phyloP scores from a whole-genome alignment of 2,329 filamentous ascomycete species.

The Colletotrichum musicola region DNA sequence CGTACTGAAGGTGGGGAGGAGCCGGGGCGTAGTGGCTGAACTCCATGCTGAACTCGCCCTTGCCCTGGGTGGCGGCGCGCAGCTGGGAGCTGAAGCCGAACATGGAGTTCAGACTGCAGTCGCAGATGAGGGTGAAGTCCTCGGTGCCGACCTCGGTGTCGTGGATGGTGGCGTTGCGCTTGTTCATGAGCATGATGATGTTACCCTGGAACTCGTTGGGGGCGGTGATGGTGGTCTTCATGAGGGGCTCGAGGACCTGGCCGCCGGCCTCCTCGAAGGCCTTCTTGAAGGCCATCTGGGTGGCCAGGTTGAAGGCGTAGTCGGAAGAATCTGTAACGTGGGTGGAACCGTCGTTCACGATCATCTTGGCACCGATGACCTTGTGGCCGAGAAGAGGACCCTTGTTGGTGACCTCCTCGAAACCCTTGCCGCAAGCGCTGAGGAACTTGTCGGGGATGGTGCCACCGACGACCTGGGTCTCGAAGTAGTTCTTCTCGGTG shows the following conservation, averaged over 20 bases:
- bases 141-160: constrained; percentile 95
- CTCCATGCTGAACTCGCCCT: constrained; percentile 99
- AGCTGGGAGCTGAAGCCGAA: constrained; percentile 96
- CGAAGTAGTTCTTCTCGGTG: constrained; percentile 83
- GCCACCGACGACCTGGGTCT: constrained; percentile 88
- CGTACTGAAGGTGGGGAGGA: constrained; percentile 88
- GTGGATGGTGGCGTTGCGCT: constrained; percentile 93
- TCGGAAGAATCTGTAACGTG: constrained; percentile 99
- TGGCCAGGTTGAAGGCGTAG: constrained; percentile 94
- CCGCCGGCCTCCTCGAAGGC: constrained; percentile 86
- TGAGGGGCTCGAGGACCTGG: constrained; percentile 91
- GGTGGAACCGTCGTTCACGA: constrained; percentile 95
- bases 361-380: constrained; percentile 90
- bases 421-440: constrained; percentile 94
- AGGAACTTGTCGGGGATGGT: constrained; percentile 96
- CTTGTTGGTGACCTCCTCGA: constrained; percentile 83
- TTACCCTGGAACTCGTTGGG: constrained; percentile 98
- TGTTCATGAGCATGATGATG: constrained; percentile 95
- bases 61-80: constrained; percentile 94
- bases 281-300: constrained; percentile 96
- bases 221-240: constrained; percentile 98
- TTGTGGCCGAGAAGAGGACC: constrained; percentile 93
- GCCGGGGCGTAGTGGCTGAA: constrained; percentile 95
- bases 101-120: constrained; percentile 96
- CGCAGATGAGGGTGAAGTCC: constrained; percentile 92